These are phyloP conservation scores for Mycena sp. DNA, from an alignment of 1,284 basidiomycete genomes.

Conservation along the genomic window DNA sequence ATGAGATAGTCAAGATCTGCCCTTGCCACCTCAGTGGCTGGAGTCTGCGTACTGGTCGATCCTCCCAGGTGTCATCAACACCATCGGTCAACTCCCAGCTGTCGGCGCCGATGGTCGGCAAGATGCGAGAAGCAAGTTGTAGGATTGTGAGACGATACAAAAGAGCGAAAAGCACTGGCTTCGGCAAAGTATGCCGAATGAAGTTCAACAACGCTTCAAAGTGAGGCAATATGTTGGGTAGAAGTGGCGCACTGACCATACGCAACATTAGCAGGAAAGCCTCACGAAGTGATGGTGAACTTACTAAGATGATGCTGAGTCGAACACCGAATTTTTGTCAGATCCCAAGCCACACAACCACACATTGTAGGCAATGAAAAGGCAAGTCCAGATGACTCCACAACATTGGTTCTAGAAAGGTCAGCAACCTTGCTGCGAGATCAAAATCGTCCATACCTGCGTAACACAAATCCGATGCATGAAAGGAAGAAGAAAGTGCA, in stretches of 20 bases:
- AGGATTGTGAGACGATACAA: conserved; percentile 85
- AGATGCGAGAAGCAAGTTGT: conserved; percentile 86
- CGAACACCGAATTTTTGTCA: conserved; percentile 72
- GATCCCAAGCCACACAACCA: conserved; percentile 77
- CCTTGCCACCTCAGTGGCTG: conserved; percentile 51
- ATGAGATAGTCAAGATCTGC: conserved; percentile 45
- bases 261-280: conserved; percentile 10
- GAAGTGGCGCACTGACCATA: conserved; percentile 77
- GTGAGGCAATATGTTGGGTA: conserved; percentile 82
- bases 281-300: conserved; percentile 39
- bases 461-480: conserved; percentile 87
- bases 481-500: conserved; percentile 84
- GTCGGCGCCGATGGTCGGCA: conserved; percentile 85
- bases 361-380: conserved; percentile 88
- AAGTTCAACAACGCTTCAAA: conserved; percentile 82
- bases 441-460: conserved; percentile 44
- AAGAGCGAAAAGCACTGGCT: conserved; percentile 85
- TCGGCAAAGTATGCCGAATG: conserved; percentile 83
- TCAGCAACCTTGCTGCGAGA: background rate
- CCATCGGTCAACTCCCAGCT: conserved; percentile 78
- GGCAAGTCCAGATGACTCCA: conserved; percentile 89
- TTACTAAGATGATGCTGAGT: conserved; percentile 80
- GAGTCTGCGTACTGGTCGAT: conserved; percentile 69
- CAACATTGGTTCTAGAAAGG: conserved; percentile 79
- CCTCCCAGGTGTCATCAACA: conserved; percentile 72